Conservation (phyloP, 371 early-diverging fungal genomes). For the Mortierella sp. region DNA sequence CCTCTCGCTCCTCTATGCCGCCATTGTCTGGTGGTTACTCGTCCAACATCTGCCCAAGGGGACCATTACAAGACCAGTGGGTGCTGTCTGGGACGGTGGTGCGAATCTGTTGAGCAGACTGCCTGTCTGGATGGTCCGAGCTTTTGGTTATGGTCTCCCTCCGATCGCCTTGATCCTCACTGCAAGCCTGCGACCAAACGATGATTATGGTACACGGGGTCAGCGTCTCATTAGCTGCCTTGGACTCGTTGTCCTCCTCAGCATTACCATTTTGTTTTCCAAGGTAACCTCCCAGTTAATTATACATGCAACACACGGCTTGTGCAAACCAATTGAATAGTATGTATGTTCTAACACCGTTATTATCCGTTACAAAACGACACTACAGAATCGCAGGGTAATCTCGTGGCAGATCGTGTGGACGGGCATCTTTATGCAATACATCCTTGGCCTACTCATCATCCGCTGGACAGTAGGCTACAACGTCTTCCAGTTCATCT, state of each 20-base stretch:
- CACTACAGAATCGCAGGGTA: conserved; percentile 62
- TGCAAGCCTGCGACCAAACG: conserved; percentile 68
- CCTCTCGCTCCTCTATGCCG: conserved; percentile 60
- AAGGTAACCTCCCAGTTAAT: conserved; percentile 37
- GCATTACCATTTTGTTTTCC: conserved; percentile 67
- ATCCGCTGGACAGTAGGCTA: conserved; percentile 79
- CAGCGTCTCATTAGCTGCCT: conserved; percentile 79
- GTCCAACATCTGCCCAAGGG: conserved; percentile 63
- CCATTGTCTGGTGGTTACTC: conserved; percentile 68
- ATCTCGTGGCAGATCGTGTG: conserved; percentile 86
- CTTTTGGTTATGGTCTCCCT: conserved; percentile 52
- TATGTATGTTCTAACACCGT: neutral
- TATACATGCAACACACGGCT: too few relatives aligned
- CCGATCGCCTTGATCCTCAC: conserved; percentile 65
- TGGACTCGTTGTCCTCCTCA: conserved; percentile 75
- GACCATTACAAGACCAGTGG: conserved; percentile 59
- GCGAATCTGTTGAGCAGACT: conserved; percentile 17
- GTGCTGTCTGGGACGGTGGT: conserved; percentile 40
- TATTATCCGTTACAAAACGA: neutral
- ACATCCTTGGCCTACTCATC: conserved; percentile 83
- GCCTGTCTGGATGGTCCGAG: conserved; percentile 9
- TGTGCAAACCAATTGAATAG: neutral
- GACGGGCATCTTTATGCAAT: conserved; percentile 80
- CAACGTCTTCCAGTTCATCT: conserved; percentile 80
- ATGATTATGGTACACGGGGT: conserved; percentile 64